Conservation (phyloP, 176 grass and related monocot species). For the Musa acuminata region DNA sequence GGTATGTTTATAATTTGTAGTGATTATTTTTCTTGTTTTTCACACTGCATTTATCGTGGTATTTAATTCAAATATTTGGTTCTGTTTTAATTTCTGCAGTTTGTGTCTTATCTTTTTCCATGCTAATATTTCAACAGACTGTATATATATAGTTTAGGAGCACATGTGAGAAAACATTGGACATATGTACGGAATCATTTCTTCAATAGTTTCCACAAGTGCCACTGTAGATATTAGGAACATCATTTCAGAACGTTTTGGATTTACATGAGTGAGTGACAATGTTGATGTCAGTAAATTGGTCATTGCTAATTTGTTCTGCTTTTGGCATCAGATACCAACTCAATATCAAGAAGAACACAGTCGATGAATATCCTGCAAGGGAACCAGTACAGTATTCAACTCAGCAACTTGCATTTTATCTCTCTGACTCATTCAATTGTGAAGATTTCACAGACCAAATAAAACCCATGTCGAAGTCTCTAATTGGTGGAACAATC, state of each 20-base stretch:
- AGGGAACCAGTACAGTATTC: conserved; percentile 39
- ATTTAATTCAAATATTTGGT: not conserved
- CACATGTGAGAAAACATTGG: no score
- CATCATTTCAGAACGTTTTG: not conserved
- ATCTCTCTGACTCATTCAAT: conserved; percentile 42
- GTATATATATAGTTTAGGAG: no score
- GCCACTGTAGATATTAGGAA: not conserved
- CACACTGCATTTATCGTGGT: conserved; percentile 1
- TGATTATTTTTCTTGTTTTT: conserved; percentile 12
- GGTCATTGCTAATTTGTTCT: not conserved
- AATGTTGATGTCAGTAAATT: conserved; percentile 2
- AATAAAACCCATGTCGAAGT: conserved; percentile 55
- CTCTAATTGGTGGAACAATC: conserved; percentile 57
- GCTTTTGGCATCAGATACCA: conserved; percentile 50
- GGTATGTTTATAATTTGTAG: conserved; percentile 38
- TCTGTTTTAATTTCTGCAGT: no score
- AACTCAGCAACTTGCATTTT: conserved; percentile 25
- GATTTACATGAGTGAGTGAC: not conserved
- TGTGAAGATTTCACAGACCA: conserved; percentile 59
- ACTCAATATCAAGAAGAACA: conserved; percentile 67
- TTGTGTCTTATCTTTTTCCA: no score
- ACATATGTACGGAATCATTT: no score
- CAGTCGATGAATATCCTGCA: conserved; percentile 47
- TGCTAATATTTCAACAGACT: no score
- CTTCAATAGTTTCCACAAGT: no score